Evolutionary conservation across 2,329 filamentous ascomycete genomes (phyloP), one percentile per base, ranked within the genome.

Genomic region (Alternaria postmessia): DNA sequence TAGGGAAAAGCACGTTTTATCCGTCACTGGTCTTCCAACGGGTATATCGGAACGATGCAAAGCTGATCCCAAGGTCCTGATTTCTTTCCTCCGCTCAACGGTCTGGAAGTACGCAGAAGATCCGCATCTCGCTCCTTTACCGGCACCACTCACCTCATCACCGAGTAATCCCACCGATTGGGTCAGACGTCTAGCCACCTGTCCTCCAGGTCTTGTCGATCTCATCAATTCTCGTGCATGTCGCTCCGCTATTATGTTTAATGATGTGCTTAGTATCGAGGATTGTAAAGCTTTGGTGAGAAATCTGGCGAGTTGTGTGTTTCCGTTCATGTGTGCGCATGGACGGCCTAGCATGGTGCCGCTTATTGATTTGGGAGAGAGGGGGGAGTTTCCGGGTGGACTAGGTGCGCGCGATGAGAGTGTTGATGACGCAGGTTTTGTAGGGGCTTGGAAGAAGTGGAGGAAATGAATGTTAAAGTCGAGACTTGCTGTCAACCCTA

Each of bases 321-420:
- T 94, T 63, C 92, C 92, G 0, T 95, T 95, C 66, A 89, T 92
- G 73, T 96, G 92, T 77, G 92, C 92, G 1, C 92, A 96, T 81
- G 92, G 92, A 0, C 82, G 83, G 51, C 81, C 82, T 18, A 81
- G 81, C 62, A 82, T 84, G 81, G 81, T 84, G 30, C 83, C 83
- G 14, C 59, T 84, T 30, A 66, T 80, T 14, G 70, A 77, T 36
- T 4, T 78, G 22, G 71, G 66, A 0, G 30, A 12, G 1, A 7
- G 34, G 11, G 30, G 44, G 3, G 55, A 48, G 4, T 18, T 7
- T 18, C 20, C 9, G 22, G 24, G n/a, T 39, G 53, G 38, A 7
- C n/a, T 46, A 22, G 20, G 38, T 0, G 47, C 38, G 8, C 8
- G 5, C 12, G 16, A 34, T 2, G 24, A 26, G 1, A 46, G 5